A percentile compares a stretch with the other conserved stretches of the same genome.
These are phyloP conservation scores for Phallus indusiatus DNA, from an alignment of 768 basidiomycete species.

Conservation along the genomic window DNA sequence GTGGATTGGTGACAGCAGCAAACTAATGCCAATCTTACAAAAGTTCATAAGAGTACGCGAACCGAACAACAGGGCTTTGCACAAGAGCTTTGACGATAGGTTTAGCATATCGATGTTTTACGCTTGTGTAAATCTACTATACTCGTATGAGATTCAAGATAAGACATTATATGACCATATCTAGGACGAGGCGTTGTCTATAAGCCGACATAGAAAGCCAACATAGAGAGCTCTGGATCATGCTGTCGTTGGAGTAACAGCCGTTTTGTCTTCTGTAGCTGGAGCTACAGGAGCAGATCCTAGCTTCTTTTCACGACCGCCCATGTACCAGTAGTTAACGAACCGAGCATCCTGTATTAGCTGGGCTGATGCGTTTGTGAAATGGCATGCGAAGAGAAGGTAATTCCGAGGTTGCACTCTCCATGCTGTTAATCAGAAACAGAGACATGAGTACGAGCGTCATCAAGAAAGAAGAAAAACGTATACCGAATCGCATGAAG, in stretches of 20 bases:
- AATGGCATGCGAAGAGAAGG: slow-evolving; percentile 88
- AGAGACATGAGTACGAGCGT: slow-evolving; percentile 7
- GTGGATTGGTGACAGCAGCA: too few relatives aligned
- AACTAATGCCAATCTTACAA: too few relatives aligned
- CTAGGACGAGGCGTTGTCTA: too few relatives aligned
- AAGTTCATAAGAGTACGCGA: too few relatives aligned
- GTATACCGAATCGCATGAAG: slow-evolving; percentile 91
- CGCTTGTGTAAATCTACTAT: too few relatives aligned
- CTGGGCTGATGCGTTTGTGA: slow-evolving; percentile 86
- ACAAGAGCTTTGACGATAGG: too few relatives aligned
- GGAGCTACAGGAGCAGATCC: slow-evolving; percentile 21
- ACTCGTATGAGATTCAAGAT: too few relatives aligned
- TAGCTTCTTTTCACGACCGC: slow-evolving; percentile 68
- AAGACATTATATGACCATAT: too few relatives aligned
- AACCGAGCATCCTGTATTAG: slow-evolving; percentile 76
- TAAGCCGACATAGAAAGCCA: too few relatives aligned
- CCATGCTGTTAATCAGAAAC: slow-evolving; percentile 55
- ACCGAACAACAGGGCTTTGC: too few relatives aligned
- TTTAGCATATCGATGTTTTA: too few relatives aligned
- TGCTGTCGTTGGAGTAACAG: slow-evolving; percentile 11
- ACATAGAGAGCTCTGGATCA: background rate
- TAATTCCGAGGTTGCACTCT: slow-evolving; percentile 93
- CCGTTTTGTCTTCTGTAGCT: slow-evolving; percentile 11
- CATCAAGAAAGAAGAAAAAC: slow-evolving; percentile 10
- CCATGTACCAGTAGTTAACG: slow-evolving; percentile 82